phyloP scores from a whole-genome alignment of 768 basidiomycete genomes.

The Collybia sp. region DNA sequence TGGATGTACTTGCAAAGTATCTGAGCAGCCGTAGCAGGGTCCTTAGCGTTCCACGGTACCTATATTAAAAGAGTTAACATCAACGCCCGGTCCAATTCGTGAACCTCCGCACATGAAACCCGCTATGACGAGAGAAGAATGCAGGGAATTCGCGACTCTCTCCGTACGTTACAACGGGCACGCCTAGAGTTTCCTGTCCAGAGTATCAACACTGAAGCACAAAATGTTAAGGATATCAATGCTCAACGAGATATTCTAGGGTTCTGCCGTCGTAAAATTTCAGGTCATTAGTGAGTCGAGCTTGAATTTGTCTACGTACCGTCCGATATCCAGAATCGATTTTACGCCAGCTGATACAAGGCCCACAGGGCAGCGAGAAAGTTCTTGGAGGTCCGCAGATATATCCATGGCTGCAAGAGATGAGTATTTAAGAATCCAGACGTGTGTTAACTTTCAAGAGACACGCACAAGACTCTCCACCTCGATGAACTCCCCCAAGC shows the following conservation, averaged over 20 bases:
- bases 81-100: neutral
- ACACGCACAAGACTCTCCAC: constrained; percentile 33
- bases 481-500: constrained; percentile 80
- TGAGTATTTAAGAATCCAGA: constrained; percentile 1
- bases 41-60: constrained; percentile 75
- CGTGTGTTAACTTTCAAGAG: neutral
- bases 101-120: constrained; percentile 53
- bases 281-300: neutral
- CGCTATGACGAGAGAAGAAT: constrained; percentile 84
- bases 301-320: constrained; percentile 30
- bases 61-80: constrained; percentile 20
- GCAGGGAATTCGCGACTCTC: constrained; percentile 84
- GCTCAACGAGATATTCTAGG: constrained; percentile 65
- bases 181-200: constrained; percentile 87
- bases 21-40: constrained; percentile 63
- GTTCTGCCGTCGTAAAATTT: constrained; percentile 41
- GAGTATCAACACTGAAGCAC: neutral
- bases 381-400: constrained; percentile 89
- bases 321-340: constrained; percentile 90
- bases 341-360: constrained; percentile 93
- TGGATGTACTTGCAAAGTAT: constrained; percentile 55
- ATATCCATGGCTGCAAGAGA: constrained; percentile 76
- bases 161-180: constrained; percentile 82
- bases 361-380: constrained; percentile 85
- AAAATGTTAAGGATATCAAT: neutral